Conservation (phyloP, 306 rosid species). For the Trifolium dubium region DNA sequence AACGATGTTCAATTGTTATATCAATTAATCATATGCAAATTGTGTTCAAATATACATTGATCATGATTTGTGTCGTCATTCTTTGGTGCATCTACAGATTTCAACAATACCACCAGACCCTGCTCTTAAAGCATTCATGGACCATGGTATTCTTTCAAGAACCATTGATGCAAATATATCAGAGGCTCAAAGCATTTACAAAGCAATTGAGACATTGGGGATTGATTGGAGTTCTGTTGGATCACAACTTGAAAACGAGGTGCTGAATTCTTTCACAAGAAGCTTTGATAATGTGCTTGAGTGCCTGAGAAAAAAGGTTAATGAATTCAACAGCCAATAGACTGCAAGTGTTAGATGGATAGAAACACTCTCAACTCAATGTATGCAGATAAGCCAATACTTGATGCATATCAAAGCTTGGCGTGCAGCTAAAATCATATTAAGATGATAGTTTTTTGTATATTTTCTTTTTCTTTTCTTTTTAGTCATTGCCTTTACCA, state of each 20-base stretch:
- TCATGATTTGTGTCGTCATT: not conserved
- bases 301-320: conserved; percentile 36
- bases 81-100: conserved; percentile 55
- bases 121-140: conserved; percentile 83
- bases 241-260: conserved; percentile 57
- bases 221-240: conserved; percentile 82
- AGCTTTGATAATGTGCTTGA: conserved; percentile 42
- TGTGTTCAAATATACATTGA: not conserved
- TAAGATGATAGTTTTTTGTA: not conserved
- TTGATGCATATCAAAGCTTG: conserved; percentile 14
- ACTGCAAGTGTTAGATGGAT: not conserved
- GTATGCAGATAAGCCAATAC: conserved; percentile 1
- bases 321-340: too few species aligned
- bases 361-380: not conserved
- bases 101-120: conserved; percentile 86
- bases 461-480: not conserved
- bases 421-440: not conserved
- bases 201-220: conserved; percentile 82
- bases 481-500: not conserved
- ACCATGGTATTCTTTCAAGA: conserved; percentile 80
- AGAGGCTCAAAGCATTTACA: conserved; percentile 73
- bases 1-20: not conserved
- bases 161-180: conserved; percentile 73
- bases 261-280: conserved; percentile 47
- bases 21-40: not conserved